Conservation (phyloP, 2,329 filamentous ascomycete species). For the Blastomyces silverae region DNA sequence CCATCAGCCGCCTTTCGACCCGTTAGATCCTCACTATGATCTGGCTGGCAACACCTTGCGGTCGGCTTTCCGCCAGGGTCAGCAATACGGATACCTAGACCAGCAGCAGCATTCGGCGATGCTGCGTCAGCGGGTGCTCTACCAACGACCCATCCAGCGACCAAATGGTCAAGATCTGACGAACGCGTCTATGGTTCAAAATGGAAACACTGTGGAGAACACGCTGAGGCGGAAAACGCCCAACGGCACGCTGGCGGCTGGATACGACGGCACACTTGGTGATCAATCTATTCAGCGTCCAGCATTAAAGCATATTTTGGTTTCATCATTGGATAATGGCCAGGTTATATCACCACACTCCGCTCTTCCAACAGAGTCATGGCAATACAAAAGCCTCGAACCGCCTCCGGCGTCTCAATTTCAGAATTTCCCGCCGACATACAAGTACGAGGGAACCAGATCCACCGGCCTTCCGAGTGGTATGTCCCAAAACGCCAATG, state of each 20-base stretch:
- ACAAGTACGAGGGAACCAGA: slow-evolving; percentile 32
- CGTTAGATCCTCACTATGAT: slow-evolving; percentile 30
- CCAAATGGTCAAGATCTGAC: slow-evolving; percentile 28
- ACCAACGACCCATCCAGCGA: slow-evolving; percentile 38
- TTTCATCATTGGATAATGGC: slow-evolving; percentile 52
- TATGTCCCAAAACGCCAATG: slow-evolving; percentile 29
- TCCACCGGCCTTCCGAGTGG: slow-evolving; percentile 22
- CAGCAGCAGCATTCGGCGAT: slow-evolving; percentile 23
- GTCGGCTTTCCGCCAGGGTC: slow-evolving; percentile 27
- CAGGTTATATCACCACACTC: slow-evolving; percentile 31
- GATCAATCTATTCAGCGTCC: slow-evolving; percentile 67
- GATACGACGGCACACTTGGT: slow-evolving; percentile 76
- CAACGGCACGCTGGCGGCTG: slow-evolving; percentile 83
- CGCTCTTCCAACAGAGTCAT: slow-evolving; percentile 30
- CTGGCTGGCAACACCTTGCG: slow-evolving; percentile 26
- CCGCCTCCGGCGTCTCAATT: slow-evolving; percentile 28
- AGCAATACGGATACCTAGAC: slow-evolving; percentile 17
- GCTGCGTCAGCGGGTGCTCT: slow-evolving; percentile 32
- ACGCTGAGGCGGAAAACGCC: slow-evolving; percentile 87
- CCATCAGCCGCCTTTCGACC: slow-evolving; percentile 30
- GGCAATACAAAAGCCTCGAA: slow-evolving; percentile 29
- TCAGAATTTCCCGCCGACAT: slow-evolving; percentile 37
- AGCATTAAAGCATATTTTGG: slow-evolving; percentile 73
- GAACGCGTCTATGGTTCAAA: slow-evolving; percentile 23
- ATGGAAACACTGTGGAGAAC: slow-evolving; percentile 51